Base-by-base conservation (phyloP, 495 filamentous ascomycete species). In the Chaetomium fimeti region DNA sequence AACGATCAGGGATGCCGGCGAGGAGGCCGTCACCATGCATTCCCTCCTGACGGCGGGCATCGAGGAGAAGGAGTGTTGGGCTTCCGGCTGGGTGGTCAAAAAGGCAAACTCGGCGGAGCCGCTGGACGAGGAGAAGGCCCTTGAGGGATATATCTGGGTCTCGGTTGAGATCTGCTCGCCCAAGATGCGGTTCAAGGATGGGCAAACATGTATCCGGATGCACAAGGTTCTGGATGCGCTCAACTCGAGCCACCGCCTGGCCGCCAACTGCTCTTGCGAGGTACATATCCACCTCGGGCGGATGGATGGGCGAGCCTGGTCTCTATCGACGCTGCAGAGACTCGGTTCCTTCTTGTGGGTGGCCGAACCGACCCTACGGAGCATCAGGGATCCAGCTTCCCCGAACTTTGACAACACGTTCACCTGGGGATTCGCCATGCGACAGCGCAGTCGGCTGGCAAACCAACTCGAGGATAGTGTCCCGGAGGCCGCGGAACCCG, bases 271-370 rank as follows among this genome's bases (percentile, higher is more conserved):
- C 56, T 69, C 66, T 3, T 75, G 73, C 62, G 73, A 75, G 42
- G 69, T 74, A 0, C 73, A 75, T 52, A 63, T 74, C 13, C 73
- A 75, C 52, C 18, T 75, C 6, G 73, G 73, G 11, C 68, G 72
- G 0, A 65, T 66, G 36, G 73, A 75, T 28, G 72, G 69, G 11
- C 60, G 43, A n/a, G 24, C 66, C 1, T 71, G 70, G 59, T 38
- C 65, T 3, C 53, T 75, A 57, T 36, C 64, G 29, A 69, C 73
- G 1, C 64, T 75, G 18, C 61, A 75, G 59, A 62, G 71, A 47
- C 69, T 74, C 0, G 72, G 64, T 2, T 65, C 69, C n/a, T 56
- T 76, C 27, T 32, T 76, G 38, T 76, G 74, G 74, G 38, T 63
- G 15, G 67, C 68, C 5, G 74, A 76, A 27, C 69, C 69, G n/a